Conservation (phyloP, 305 asterid species). For the Solanum hybrid region DNA sequence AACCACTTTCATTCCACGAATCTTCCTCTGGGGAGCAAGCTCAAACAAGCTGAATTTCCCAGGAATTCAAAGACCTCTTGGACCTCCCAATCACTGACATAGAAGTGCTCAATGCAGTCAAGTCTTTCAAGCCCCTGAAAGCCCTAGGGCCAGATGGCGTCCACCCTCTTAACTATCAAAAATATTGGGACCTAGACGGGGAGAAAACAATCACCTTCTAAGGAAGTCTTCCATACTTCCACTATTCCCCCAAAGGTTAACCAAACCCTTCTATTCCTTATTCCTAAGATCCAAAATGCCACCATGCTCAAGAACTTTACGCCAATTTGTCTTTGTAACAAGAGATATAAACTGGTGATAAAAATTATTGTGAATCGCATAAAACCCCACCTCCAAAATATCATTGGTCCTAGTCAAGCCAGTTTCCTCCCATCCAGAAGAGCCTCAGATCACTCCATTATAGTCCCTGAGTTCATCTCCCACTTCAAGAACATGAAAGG, state of each 20-base stretch:
- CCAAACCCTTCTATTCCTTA: background rate
- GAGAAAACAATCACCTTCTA: background rate
- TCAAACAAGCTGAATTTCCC: background rate
- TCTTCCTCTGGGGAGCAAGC: background rate
- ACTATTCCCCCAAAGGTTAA: background rate
- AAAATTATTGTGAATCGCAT: background rate
- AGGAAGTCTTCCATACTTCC: background rate
- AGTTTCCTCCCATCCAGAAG: background rate
- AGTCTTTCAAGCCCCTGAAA: background rate
- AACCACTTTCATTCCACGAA: background rate
- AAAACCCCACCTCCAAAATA: background rate
- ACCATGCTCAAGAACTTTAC: background rate
- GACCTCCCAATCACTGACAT: background rate
- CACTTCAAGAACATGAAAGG: background rate
- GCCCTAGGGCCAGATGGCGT: background rate
- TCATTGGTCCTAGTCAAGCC: background rate
- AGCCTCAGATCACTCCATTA: background rate
- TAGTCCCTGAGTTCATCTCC: background rate
- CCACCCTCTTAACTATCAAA: background rate
- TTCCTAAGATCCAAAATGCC: background rate
- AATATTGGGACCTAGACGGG: background rate
- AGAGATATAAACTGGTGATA: background rate
- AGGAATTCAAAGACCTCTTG: background rate
- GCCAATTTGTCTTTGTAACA: background rate
- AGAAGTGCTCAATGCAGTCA: background rate